Conservation (phyloP, 352 stramenopile genomes). For the Globisporangium nunn region DNA sequence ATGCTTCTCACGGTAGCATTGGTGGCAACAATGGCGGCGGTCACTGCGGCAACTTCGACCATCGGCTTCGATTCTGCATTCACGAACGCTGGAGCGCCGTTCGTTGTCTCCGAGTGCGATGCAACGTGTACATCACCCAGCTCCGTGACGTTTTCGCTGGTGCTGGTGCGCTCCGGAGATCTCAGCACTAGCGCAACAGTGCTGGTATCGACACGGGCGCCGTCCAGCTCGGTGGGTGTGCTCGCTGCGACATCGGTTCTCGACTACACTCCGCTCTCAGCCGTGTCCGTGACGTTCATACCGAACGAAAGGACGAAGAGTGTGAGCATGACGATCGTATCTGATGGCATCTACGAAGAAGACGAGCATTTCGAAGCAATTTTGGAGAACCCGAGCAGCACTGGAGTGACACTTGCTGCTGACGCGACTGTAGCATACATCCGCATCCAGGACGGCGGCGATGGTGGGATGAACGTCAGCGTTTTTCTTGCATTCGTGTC, state of each 20-base stretch:
- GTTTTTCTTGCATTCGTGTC: neutral
- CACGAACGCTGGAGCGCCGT: slow-evolving; percentile 16
- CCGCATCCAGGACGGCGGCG: slow-evolving; percentile 25
- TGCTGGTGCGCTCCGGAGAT: slow-evolving; percentile 23
- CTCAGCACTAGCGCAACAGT: slow-evolving; percentile 22
- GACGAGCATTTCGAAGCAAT: slow-evolving; percentile 36
- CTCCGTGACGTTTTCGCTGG: slow-evolving; percentile 24
- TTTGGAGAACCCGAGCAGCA: slow-evolving; percentile 20
- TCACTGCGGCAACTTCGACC: slow-evolving; percentile 5
- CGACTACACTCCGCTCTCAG: slow-evolving; percentile 28
- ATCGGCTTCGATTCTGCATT: slow-evolving; percentile 33
- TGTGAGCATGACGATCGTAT: slow-evolving; percentile 27
- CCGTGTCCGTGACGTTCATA: slow-evolving; percentile 22
- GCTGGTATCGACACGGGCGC: slow-evolving; percentile 25
- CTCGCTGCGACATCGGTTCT: slow-evolving; percentile 14
- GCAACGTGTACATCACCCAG: slow-evolving; percentile 26
- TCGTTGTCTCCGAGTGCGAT: slow-evolving; percentile 27
- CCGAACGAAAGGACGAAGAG: slow-evolving; percentile 19
- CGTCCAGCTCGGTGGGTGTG: slow-evolving; percentile 2
- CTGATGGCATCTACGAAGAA: slow-evolving; percentile 41
- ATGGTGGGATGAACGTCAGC: slow-evolving; percentile 20
- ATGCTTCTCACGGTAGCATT: neutral
- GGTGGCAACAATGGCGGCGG: neutral
- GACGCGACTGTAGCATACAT: slow-evolving; percentile 22
- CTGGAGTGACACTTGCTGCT: slow-evolving; percentile 13